Conservation (phyloP, 352 stramenopile species). For the Globisporangium cylindrosporum region DNA sequence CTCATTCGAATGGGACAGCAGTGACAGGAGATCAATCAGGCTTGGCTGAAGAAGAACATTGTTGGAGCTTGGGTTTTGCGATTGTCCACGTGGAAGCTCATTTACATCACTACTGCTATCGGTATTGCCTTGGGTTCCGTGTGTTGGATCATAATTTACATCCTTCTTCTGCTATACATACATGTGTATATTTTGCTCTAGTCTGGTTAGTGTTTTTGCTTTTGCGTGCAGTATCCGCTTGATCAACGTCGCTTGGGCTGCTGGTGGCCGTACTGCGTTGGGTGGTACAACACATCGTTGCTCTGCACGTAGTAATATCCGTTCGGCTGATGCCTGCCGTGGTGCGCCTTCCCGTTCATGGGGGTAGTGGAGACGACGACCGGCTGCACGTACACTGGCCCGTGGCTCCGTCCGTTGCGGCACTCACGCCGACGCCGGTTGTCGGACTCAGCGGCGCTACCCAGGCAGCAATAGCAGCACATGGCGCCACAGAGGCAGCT, state of each 20-base stretch:
- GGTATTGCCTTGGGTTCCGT: not conserved
- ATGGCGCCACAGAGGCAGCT: slow-evolving; percentile 33
- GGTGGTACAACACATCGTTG: not conserved
- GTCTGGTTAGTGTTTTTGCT: not conserved
- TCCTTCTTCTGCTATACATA: not conserved
- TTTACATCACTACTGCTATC: not conserved
- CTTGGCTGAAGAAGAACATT: not conserved
- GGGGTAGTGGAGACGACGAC: slow-evolving; percentile 22
- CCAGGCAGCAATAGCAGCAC: slow-evolving; percentile 18
- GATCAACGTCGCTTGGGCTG: slow-evolving; percentile 5
- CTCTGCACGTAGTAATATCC: slow-evolving; percentile 17
- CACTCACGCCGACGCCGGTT: slow-evolving; percentile 12
- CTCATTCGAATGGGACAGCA: slow-evolving; percentile 5
- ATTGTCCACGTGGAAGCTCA: not conserved
- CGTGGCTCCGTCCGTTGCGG: slow-evolving; percentile 10
- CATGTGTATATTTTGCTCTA: not conserved
- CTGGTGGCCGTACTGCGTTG: not conserved
- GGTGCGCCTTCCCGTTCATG: slow-evolving; percentile 1
- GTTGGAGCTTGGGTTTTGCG: not conserved
- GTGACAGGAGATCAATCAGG: not conserved
- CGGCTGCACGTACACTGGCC: slow-evolving; percentile 37
- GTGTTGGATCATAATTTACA: slow-evolving; percentile 2
- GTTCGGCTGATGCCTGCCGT: slow-evolving; percentile 4
- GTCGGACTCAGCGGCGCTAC: slow-evolving; percentile 16
- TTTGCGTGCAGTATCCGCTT: not conserved